Evolutionary conservation across 768 basidiomycete species (phyloP).

Genomic region (Podaxis pistillaris): DNA sequence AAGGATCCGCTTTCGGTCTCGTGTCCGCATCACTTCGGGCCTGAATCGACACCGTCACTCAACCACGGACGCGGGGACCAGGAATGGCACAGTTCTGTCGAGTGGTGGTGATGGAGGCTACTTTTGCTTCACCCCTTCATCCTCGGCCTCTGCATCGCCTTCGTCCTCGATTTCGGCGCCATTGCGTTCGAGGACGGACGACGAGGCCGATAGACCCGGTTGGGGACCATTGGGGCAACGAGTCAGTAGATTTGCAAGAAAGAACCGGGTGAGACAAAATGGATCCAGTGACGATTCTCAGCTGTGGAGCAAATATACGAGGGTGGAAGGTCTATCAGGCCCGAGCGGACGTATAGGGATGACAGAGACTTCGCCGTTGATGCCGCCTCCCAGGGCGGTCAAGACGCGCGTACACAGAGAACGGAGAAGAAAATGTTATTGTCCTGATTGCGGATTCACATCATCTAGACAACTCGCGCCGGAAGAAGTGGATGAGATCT

Average conservation of each 20-base stretch:
- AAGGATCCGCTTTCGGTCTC: conserved; percentile 66
- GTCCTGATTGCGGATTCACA: not conserved
- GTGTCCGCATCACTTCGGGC: conserved; percentile 77
- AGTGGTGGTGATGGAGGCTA: conserved; percentile 17
- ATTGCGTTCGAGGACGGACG: conserved; percentile 55
- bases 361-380: conserved; percentile 7
- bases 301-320: not conserved
- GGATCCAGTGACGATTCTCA: conserved; percentile 15
- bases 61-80: not conserved
- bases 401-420: not conserved
- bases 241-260: conserved; percentile 37
- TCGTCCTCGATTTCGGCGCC: conserved; percentile 85
- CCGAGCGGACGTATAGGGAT: not conserved
- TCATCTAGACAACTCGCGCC: conserved; percentile 11
- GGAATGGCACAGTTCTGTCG: not conserved
- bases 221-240: conserved; percentile 67
- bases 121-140: conserved; percentile 27
- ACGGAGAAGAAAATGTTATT: conserved; percentile 2
- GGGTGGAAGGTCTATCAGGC: not conserved
- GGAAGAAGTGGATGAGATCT: conserved; percentile 17
- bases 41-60: conserved; percentile 45
- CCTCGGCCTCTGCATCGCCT: conserved; percentile 57
- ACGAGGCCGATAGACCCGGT: conserved; percentile 42
- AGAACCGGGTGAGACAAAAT: conserved; percentile 22
- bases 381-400: not conserved